Conservation (phyloP, 2,329 filamentous ascomycete genomes). For the Diaporthe longicolla region DNA sequence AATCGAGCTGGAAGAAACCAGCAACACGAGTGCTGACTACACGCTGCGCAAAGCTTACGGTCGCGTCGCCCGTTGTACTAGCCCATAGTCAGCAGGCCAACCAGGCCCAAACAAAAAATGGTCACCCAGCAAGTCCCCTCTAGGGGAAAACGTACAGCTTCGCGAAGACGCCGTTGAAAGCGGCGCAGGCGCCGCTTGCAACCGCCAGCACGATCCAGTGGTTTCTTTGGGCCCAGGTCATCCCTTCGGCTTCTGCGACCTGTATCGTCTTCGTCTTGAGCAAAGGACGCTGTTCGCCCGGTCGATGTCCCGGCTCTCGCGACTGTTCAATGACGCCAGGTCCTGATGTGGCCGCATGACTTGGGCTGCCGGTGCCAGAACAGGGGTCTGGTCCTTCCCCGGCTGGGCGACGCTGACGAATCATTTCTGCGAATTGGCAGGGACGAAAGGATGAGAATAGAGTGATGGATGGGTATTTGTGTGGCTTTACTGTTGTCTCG, state of each 20-base stretch:
- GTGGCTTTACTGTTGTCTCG: neutral
- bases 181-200: conserved; percentile 82
- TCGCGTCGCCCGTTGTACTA: conserved; percentile 71
- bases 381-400: conserved; percentile 41
- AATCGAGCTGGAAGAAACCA: conserved; percentile 58
- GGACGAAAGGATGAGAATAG: conserved; percentile 38
- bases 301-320: conserved; percentile 18
- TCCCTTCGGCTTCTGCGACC: conserved; percentile 41
- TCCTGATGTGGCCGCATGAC: conserved; percentile 26
- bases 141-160: conserved; percentile 73
- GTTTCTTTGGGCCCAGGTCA: conserved; percentile 50
- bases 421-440: conserved; percentile 41
- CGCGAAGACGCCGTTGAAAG: conserved; percentile 86
- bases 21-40: too few relatives aligned
- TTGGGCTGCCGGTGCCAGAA: conserved; percentile 29
- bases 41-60: conserved; percentile 61
- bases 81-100: neutral
- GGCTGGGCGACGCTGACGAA: conserved; percentile 46
- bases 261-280: conserved; percentile 42
- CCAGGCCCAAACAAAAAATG: neutral
- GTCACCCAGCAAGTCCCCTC: neutral
- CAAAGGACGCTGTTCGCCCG: conserved; percentile 46
- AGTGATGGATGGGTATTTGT: neutral
- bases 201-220: conserved; percentile 79
- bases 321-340: conserved; percentile 21